These are phyloP conservation scores for Eucalyptus albens DNA, from an alignment of 345 rosid species.

Conservation along the genomic window DNA sequence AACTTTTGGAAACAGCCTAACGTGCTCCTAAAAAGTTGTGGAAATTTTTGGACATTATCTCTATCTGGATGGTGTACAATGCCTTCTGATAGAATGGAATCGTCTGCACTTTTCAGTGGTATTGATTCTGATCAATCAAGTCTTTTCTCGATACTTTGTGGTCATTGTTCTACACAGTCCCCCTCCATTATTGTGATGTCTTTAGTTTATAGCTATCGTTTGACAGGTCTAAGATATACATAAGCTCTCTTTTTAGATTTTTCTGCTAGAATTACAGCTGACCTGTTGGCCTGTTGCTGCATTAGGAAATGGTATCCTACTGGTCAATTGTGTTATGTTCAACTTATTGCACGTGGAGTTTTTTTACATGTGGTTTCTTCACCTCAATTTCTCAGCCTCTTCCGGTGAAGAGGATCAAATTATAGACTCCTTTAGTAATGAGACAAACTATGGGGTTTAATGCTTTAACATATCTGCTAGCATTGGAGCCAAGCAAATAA, in stretches of 20 bases:
- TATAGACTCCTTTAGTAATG: not conserved
- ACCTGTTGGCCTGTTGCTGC: not conserved
- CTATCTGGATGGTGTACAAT: not conserved
- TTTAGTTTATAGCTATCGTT: not conserved
- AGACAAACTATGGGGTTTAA: not conserved
- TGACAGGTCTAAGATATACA: not conserved
- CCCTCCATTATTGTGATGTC: not conserved
- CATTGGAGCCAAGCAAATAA: not conserved
- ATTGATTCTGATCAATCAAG: not conserved
- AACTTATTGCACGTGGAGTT: not conserved
- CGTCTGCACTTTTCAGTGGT: not conserved
- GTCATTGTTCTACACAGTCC: not conserved
- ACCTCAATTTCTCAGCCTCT: not conserved
- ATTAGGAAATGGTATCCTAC: not conserved
- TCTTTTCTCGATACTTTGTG: not conserved
- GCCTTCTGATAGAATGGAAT: not conserved
- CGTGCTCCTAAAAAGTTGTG: not conserved
- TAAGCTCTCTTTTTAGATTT: not conserved
- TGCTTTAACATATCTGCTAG: not conserved
- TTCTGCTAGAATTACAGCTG: not conserved
- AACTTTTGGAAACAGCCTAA: not conserved
- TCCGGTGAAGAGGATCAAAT: not conserved
- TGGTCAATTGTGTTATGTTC: not conserved
- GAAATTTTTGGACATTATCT: not conserved
- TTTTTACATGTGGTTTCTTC: not conserved